phyloP scores from a whole-genome alignment of 2,329 filamentous ascomycete species.

The Fusarium fracticaudum region DNA sequence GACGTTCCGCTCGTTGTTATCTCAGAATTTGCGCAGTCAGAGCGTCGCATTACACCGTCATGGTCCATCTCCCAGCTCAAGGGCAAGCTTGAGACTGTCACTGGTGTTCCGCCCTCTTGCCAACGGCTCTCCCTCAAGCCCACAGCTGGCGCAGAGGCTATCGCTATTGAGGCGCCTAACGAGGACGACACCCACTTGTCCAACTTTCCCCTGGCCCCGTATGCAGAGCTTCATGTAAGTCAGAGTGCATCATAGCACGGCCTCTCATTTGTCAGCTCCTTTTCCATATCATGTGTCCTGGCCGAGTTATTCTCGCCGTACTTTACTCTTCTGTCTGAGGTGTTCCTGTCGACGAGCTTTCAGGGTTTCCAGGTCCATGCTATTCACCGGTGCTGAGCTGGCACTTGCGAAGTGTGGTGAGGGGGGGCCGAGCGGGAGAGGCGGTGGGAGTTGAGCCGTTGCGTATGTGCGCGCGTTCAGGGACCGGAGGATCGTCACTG shows the following conservation, averaged over 20 bases:
- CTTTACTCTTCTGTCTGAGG: background rate
- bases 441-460: conserved; percentile 30
- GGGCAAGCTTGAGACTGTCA: conserved; percentile 89
- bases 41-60: conserved; percentile 90
- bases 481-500: conserved; percentile 15
- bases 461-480: background rate
- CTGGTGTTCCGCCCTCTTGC: conserved; percentile 83
- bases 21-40: conserved; percentile 81
- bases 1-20: conserved; percentile 80
- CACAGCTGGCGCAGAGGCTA: conserved; percentile 63
- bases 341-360: conserved; percentile 4
- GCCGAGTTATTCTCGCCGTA: conserved; percentile 17
- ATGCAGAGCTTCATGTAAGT: conserved; percentile 85
- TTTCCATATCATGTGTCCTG: background rate
- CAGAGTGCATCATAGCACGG: conserved; percentile 44
- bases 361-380: conserved; percentile 15
- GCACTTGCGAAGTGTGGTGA: conserved; percentile 17
- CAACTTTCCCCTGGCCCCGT: conserved; percentile 73
- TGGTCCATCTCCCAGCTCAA: conserved; percentile 91
- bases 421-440: conserved; percentile 31
- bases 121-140: conserved; percentile 79
- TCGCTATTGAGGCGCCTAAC: conserved; percentile 74
- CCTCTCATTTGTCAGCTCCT: conserved; percentile 16
- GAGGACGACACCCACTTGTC: conserved; percentile 76
- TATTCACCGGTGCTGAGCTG: conserved; percentile 18